Evolutionary conservation across 2,329 filamentous ascomycete species (phyloP).

Genomic region (Plenodomus lindquistii): DNA sequence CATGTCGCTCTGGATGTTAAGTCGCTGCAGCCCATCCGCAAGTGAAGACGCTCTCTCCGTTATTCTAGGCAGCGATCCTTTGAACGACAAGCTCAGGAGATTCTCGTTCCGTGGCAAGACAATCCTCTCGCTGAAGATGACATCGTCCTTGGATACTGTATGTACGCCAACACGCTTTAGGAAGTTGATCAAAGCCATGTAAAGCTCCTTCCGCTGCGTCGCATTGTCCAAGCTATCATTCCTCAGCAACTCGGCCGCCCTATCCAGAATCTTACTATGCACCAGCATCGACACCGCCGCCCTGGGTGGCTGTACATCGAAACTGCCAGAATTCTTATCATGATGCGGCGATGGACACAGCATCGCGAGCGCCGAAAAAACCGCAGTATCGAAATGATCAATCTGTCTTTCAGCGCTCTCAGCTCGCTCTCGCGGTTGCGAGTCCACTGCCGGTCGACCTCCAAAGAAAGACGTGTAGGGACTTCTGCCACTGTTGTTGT

Average conservation of each 20-base stretch:
- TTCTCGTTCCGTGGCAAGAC: constrained; percentile 39
- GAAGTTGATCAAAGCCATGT: constrained; percentile 46
- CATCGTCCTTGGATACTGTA: constrained; percentile 18
- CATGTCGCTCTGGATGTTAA: constrained; percentile 21
- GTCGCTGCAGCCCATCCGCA: constrained; percentile 20
- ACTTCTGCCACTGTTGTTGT: background rate
- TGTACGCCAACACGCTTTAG: constrained; percentile 41
- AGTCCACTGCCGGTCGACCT: background rate
- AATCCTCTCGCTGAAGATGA: constrained; percentile 40
- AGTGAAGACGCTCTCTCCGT: constrained; percentile 22
- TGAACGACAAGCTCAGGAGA: constrained; percentile 39
- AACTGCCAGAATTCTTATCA: constrained; percentile 7
- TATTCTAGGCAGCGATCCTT: constrained; percentile 8
- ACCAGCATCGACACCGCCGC: constrained; percentile 37
- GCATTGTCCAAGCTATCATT: constrained; percentile 47
- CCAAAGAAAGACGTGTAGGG: background rate
- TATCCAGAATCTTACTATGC: constrained; percentile 40
- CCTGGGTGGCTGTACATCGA: constrained; percentile 32
- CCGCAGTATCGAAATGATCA: constrained; percentile 8
- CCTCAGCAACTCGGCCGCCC: constrained; percentile 43
- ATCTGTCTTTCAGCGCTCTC: constrained; percentile 8
- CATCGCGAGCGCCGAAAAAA: constrained; percentile 15
- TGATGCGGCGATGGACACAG: constrained; percentile 20
- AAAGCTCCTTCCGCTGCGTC: constrained; percentile 36
- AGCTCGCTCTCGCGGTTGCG: constrained; percentile 1